A percentile compares a stretch with the other conserved stretches of the same genome.
Conservation (phyloP, 108 stramenopile genomes). For the Licmophora abbreviata region DNA sequence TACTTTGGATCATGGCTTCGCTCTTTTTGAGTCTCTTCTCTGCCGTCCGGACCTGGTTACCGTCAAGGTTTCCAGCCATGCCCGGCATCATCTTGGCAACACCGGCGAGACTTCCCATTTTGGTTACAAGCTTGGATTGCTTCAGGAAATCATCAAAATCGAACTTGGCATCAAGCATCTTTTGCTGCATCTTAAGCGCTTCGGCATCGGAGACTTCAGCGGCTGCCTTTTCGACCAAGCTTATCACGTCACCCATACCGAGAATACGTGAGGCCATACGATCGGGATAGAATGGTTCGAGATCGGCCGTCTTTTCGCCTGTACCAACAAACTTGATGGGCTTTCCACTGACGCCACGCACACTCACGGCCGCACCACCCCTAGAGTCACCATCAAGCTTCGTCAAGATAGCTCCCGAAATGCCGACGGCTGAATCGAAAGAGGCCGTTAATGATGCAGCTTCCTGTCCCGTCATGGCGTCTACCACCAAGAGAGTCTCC, state of each 20-base stretch:
- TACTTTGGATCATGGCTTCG: conserved; percentile 85
- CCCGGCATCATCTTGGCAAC: conserved; percentile 95
- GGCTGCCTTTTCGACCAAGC: conserved; percentile 91
- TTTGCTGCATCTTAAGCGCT: conserved; percentile 70
- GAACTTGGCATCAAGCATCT: conserved; percentile 82
- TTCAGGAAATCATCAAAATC: conserved; percentile 92
- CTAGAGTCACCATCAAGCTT: conserved; percentile 95
- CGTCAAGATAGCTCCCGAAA: conserved; percentile 91
- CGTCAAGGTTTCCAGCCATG: conserved; percentile 69
- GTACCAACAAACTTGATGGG: conserved; percentile 96
- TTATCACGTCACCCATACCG: conserved; percentile 95
- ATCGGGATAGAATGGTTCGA: conserved; percentile 95
- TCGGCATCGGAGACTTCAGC: conserved; percentile 87
- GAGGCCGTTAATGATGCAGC: conserved; percentile 90
- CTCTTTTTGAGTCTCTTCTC: conserved; percentile 72
- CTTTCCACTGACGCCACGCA: conserved; percentile 87
- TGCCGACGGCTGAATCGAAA: conserved; percentile 88
- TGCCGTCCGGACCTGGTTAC: conserved; percentile 51
- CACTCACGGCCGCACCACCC: conserved; percentile 90
- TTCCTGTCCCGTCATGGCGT: conserved; percentile 97
- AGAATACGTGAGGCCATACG: conserved; percentile 94
- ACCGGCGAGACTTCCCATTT: conserved; percentile 84
- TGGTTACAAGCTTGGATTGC: conserved; percentile 76
- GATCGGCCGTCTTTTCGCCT: conserved; percentile 83
- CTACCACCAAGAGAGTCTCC: conserved; percentile 94